A percentile compares a stretch with the other conserved stretches of the same genome.
Conservation (phyloP, 1,284 basidiomycete genomes). For the Rhodotorula sp. region DNA sequence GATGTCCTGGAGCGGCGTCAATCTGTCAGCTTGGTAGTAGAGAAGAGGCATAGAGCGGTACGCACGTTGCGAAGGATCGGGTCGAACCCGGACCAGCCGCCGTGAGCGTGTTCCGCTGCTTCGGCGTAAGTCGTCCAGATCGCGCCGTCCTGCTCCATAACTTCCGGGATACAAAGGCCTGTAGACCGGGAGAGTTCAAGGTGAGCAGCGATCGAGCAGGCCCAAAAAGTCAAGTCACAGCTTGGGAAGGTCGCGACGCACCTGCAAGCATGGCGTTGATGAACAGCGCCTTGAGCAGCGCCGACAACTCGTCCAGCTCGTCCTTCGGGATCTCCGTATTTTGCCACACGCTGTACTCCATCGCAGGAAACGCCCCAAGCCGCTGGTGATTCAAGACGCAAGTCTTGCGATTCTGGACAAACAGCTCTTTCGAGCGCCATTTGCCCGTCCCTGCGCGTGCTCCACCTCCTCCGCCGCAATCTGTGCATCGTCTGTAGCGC, state of each 20-base stretch:
- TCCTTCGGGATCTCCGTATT: conserved; percentile 16
- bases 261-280: conserved; percentile 24
- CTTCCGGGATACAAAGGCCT: conserved; percentile 33
- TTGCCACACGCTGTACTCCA: conserved; percentile 17
- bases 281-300: conserved; percentile 15
- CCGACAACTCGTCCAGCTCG: conserved; percentile 22
- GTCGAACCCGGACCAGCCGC: conserved; percentile 22
- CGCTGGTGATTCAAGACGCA: conserved; percentile 50
- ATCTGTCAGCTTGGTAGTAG: not conserved
- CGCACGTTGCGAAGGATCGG: conserved; percentile 26
- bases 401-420: conserved; percentile 51
- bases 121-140: conserved; percentile 21
- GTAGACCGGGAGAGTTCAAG: not conserved
- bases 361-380: conserved; percentile 27
- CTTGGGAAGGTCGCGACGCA: not conserved
- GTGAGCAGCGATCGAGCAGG: not conserved
- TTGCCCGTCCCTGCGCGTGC: conserved; percentile 52
- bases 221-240: not conserved
- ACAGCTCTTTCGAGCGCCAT: conserved; percentile 53
- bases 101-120: not conserved
- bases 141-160: conserved; percentile 31
- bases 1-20: conserved; percentile 8
- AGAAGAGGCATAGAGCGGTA: not conserved
- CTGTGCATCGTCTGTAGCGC: conserved; percentile 34
- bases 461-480: conserved; percentile 49